Evolutionary conservation across 1,284 basidiomycete species (phyloP).

Genomic region (Ceratobasidium theobromae): DNA sequence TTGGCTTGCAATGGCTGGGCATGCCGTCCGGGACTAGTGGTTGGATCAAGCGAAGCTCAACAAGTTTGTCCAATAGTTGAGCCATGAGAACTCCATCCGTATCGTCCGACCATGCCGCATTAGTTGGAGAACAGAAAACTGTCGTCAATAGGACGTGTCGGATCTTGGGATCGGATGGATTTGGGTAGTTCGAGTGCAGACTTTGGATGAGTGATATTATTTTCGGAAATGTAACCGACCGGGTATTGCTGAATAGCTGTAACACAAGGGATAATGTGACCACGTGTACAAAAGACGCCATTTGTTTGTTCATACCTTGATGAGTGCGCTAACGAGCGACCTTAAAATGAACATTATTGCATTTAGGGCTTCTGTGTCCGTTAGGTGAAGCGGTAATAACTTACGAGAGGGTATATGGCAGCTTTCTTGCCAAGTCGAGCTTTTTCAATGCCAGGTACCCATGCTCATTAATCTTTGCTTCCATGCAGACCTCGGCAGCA

Average conservation of each 20-base stretch:
- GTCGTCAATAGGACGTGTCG: slow-evolving; percentile 67
- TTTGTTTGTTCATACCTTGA: slow-evolving; percentile 51
- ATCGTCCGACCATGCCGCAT: slow-evolving; percentile 41
- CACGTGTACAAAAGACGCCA: not conserved
- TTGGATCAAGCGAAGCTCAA: slow-evolving; percentile 19
- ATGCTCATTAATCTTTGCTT: slow-evolving; percentile 64
- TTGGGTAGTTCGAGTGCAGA: slow-evolving; percentile 63
- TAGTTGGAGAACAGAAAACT: slow-evolving; percentile 54
- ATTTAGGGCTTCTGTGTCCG: slow-evolving; percentile 1
- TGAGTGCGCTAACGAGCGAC: slow-evolving; percentile 57
- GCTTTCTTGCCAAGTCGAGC: slow-evolving; percentile 59
- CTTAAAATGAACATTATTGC: slow-evolving; percentile 43
- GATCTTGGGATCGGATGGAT: slow-evolving; percentile 54
- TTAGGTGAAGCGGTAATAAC: not conserved
- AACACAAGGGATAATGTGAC: not conserved
- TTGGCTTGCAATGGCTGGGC: slow-evolving; percentile 44
- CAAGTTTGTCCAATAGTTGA: slow-evolving; percentile 25
- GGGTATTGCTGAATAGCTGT: slow-evolving; percentile 66
- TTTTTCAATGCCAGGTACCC: slow-evolving; percentile 66
- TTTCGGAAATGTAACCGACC: slow-evolving; percentile 57
- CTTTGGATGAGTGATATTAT: slow-evolving; percentile 57
- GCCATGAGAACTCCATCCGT: slow-evolving; percentile 8
- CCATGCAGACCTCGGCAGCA: slow-evolving; percentile 76
- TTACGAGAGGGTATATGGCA: slow-evolving; percentile 54
- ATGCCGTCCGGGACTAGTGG: slow-evolving; percentile 27